Evolutionary conservation across 768 basidiomycete genomes (phyloP).

Genomic region (Psilocybe cyanescens): DNA sequence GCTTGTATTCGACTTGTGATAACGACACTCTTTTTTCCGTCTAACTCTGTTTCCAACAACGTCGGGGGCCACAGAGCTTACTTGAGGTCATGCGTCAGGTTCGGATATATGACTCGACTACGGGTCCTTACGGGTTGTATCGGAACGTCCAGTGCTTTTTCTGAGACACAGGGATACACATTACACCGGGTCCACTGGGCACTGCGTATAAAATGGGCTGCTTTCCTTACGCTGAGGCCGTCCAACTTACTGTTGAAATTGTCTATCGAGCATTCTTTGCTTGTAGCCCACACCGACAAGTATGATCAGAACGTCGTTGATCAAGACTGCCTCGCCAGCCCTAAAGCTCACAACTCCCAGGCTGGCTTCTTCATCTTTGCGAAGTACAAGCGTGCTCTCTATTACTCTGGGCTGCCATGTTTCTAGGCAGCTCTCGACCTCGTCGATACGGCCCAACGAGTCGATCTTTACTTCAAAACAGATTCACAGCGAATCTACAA

Average conservation of each 20-base stretch:
- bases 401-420: background rate
- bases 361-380: conserved; percentile 1
- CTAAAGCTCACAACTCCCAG: conserved; percentile 4
- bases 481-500: conserved; percentile 18
- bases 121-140: conserved; percentile 3
- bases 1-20: background rate
- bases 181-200: background rate
- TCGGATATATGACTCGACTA: conserved; percentile 1
- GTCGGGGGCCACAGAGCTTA: no score
- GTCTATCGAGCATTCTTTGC: background rate
- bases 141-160: conserved; percentile 3
- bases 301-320: conserved; percentile 22
- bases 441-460: conserved; percentile 6
- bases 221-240: background rate
- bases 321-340: conserved; percentile 13
- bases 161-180: conserved; percentile 9
- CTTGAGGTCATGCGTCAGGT: background rate
- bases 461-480: conserved; percentile 15
- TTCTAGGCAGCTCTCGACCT: conserved; percentile 13
- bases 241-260: background rate
- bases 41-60: background rate
- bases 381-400: background rate
- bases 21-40: background rate
- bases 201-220: conserved; percentile 6
- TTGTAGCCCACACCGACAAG: background rate